Conservation (phyloP, 106 monocot genomes). For the Dioscorea zingiberensis region DNA sequence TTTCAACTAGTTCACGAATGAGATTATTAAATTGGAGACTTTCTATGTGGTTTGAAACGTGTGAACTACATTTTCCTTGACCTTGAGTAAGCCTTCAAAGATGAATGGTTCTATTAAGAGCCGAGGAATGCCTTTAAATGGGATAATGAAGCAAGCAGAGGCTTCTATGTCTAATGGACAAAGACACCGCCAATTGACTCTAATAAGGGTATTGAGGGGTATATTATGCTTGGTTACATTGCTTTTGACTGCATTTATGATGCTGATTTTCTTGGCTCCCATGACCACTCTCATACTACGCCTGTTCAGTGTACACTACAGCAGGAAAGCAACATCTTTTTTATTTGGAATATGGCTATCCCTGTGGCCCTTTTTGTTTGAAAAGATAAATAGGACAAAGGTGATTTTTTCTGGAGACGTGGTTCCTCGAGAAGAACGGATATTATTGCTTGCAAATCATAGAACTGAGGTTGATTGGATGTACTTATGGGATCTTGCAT, state of each 20-base stretch:
- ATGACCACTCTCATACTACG: conserved; percentile 42
- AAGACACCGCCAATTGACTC: conserved; percentile 62
- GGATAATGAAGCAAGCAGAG: conserved; percentile 6
- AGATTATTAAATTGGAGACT: too few relatives aligned
- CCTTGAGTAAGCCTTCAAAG: neutral
- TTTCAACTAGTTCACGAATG: too few relatives aligned
- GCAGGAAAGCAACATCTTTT: conserved; percentile 52
- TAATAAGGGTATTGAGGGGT: conserved; percentile 55
- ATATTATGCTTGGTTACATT: conserved; percentile 50
- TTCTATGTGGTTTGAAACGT: too few relatives aligned
- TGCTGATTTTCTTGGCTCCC: conserved; percentile 75
- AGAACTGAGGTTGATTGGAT: conserved; percentile 99
- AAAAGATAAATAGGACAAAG: conserved; percentile 90
- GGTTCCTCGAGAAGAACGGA: conserved; percentile 49
- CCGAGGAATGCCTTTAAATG: conserved; percentile 5
- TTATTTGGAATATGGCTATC: conserved; percentile 82
- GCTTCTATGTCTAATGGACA: conserved; percentile 9
- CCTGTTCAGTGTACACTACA: conserved; percentile 66
- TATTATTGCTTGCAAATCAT: conserved; percentile 80
- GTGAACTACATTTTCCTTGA: too few relatives aligned
- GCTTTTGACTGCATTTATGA: conserved; percentile 68
- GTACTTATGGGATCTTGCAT: conserved; percentile 97
- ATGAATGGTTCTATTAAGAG: conserved; percentile 23
- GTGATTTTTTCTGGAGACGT: conserved; percentile 79
- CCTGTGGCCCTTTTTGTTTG: conserved; percentile 89